phyloP scores from a whole-genome alignment of 148 eudicot species.

The Euryodendron excelsum region DNA sequence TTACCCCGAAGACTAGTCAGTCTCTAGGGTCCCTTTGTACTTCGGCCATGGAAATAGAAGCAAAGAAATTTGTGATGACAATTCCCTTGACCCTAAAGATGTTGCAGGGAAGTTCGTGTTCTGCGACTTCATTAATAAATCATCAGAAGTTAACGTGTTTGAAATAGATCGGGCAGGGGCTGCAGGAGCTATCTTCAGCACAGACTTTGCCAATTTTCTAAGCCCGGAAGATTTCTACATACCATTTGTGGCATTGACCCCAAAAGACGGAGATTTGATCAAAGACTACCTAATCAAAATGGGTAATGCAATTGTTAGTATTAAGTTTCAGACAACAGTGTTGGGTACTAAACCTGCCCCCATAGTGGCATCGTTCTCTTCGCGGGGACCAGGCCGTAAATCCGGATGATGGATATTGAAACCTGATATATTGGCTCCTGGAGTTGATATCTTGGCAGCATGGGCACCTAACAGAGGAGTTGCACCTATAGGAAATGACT shows the following conservation, averaged over 20 bases:
- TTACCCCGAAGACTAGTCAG: not conserved
- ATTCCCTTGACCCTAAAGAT: conserved; percentile 2
- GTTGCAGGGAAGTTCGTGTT: conserved; percentile 18
- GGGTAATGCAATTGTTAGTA: not conserved
- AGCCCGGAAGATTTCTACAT: not conserved
- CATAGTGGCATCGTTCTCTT: conserved; percentile 9
- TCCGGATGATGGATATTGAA: conserved; percentile 22
- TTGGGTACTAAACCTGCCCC: conserved; percentile 24
- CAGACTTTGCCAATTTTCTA: not conserved
- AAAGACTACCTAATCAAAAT: conserved; percentile 10
- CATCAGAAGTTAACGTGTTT: not conserved
- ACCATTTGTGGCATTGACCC: conserved; percentile 7
- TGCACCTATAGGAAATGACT: conserved; percentile 9
- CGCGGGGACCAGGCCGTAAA: not conserved
- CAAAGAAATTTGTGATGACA: conserved; percentile 7
- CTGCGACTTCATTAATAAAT: too few relatives aligned
- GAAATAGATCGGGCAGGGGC: conserved; percentile 13
- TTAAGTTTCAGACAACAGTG: conserved; percentile 11
- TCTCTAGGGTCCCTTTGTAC: not conserved
- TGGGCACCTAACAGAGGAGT: conserved; percentile 11
- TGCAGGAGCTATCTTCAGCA: conserved; percentile 12
- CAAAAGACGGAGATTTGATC: conserved; percentile 6
- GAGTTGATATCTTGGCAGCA: conserved; percentile 22
- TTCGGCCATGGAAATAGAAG: conserved; percentile 8
- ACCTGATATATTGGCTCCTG: conserved; percentile 28